phyloP scores from a whole-genome alignment of 1,284 basidiomycete genomes.

The Tremellales sp. region DNA sequence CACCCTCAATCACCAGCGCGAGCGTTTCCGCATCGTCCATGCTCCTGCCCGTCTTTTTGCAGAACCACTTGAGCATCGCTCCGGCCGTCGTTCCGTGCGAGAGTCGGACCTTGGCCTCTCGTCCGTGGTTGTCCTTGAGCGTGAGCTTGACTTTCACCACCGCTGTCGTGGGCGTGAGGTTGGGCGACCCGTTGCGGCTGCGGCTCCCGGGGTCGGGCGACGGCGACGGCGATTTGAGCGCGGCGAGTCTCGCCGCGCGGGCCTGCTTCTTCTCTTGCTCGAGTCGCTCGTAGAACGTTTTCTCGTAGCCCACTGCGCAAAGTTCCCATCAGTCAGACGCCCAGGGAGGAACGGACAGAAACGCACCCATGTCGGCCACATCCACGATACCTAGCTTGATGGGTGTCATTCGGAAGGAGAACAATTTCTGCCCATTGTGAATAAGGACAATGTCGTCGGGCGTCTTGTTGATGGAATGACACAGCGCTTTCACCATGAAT shows the following conservation, averaged over 20 bases:
- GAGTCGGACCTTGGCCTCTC: slow-evolving; percentile 6
- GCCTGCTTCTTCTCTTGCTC: slow-evolving; percentile 9
- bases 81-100: slow-evolving; percentile 1
- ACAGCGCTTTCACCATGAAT: slow-evolving; percentile 16
- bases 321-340: neutral
- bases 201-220: neutral
- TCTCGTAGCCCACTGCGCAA: slow-evolving; percentile 30
- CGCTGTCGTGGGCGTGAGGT: neutral
- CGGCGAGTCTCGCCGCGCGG: slow-evolving; percentile 1
- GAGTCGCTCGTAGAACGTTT: slow-evolving; percentile 20
- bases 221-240: neutral
- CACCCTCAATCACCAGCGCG: slow-evolving; percentile 28
- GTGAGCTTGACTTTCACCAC: neutral
- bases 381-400: slow-evolving; percentile 22
- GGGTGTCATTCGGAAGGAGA: slow-evolving; percentile 17
- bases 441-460: slow-evolving; percentile 29
- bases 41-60: slow-evolving; percentile 12
- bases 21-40: slow-evolving; percentile 6
- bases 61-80: slow-evolving; percentile 18
- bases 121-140: slow-evolving; percentile 3
- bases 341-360: neutral
- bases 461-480: slow-evolving; percentile 15
- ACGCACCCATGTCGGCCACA: slow-evolving; percentile 29
- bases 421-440: slow-evolving; percentile 23
- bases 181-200: neutral